Evolutionary conservation across 2,329 filamentous ascomycete species (phyloP).

Genomic region (Cladophialophora psammophila): DNA sequence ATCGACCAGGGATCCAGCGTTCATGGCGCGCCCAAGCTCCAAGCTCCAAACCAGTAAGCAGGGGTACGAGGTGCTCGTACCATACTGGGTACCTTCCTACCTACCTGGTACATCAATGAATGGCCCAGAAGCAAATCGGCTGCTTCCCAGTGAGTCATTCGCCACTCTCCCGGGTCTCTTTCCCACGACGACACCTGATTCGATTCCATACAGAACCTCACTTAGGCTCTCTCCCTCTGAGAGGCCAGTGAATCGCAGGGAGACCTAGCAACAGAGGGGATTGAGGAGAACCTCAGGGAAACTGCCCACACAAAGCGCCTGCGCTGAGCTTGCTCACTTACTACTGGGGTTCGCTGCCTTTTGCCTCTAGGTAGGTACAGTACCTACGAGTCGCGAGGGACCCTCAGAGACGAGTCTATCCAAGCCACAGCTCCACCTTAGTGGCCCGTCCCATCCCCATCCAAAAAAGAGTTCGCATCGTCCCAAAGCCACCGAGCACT

Average conservation of each 20-base stretch:
- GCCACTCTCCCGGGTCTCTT: not conserved
- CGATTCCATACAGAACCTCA: not conserved
- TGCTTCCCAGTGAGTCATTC: slow-evolving; percentile 25
- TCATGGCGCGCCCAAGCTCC: slow-evolving; percentile 2
- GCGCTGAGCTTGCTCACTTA: not conserved
- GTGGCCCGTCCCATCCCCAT: slow-evolving; percentile 16
- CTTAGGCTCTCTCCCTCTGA: too few species aligned
- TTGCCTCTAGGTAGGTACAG: not conserved
- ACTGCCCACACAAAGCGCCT: not conserved
- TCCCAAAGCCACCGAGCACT: slow-evolving; percentile 14
- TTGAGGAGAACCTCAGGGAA: not conserved
- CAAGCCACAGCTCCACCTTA: slow-evolving; percentile 11
- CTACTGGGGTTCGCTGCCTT: not conserved
- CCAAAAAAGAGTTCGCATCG: slow-evolving; percentile 12
- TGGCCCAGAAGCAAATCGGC: slow-evolving; percentile 22
- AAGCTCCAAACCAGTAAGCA: not conserved
- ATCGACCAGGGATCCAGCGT: slow-evolving; percentile 13
- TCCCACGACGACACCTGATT: not conserved
- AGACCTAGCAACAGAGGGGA: not conserved
- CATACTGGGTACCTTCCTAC: too few species aligned
- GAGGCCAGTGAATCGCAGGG: not conserved
- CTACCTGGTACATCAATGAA: not conserved
- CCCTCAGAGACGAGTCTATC: not conserved
- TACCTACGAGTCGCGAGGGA: not conserved
- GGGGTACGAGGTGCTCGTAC: not conserved